Evolutionary conservation across 495 filamentous ascomycete genomes (phyloP), one percentile per base, ranked within the genome.

Genomic region (Glutinoglossum americanum): DNA sequence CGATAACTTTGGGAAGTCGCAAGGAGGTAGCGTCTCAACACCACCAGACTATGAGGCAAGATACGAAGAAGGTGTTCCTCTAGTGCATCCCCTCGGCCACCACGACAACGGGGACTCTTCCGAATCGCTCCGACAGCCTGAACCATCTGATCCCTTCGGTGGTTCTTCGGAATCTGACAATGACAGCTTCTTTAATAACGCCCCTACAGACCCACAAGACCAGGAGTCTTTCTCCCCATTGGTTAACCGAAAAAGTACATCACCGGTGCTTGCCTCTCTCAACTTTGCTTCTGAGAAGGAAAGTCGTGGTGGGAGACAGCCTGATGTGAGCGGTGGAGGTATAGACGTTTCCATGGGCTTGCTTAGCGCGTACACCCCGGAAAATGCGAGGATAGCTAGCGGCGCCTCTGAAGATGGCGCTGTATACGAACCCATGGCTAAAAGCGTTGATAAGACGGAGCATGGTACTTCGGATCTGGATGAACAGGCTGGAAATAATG

Each of bases 61-160:
- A 57, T 75, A 67, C 53, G 73, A 76, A 54, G 73, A 76, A 60
- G 72, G 73, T 3, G 60, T 74, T 7, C 72, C 72, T 0, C 60
- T 74, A 35, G 57, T 76, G 3, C 54, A 28, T 15, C 30, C 19
- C 13, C 27, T 15, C 19, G 19, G n/a, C 32, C 33, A 53, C 6
- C 41, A 2, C 6, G 33, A 37, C 32, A 8, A 49, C n/a, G 70
- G 72, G 41, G 66, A 69, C 4, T 53, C 62, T 19, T 41, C 49
- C 8, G 59, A 67, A 3, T 59, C 51, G 13, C 64, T 67, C 0
- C 59, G 60, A 4, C 67, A 67, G 33, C 3, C 37, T 49, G 23
- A 60, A 62, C 0, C 51, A 61, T 8, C 61, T 62, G 37, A 61
- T 45, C 45, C 68, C 5, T 75, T 75, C 59, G 64, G 60, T 17